phyloP scores from a whole-genome alignment of 345 rosid genomes.

The Lepidium aucheri region DNA sequence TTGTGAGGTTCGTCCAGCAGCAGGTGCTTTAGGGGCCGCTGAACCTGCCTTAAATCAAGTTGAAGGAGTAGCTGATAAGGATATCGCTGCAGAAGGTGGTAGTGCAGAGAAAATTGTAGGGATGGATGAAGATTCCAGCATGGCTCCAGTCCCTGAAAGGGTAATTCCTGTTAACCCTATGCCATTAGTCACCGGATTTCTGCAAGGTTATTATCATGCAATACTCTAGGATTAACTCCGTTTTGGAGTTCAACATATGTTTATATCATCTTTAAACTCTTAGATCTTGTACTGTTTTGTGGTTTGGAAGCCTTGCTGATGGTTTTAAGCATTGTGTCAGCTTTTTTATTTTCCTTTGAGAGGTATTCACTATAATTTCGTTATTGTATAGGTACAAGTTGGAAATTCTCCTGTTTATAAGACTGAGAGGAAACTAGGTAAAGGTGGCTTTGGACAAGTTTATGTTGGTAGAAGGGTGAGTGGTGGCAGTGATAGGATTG shows the following conservation, averaged over 20 bases:
- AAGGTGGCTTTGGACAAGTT: slow-evolving; percentile 99
- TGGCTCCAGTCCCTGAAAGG: slow-evolving; percentile 85
- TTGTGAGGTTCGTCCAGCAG: slow-evolving; percentile 54
- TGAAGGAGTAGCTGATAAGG: slow-evolving; percentile 76
- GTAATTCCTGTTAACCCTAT: slow-evolving; percentile 32
- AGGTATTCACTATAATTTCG: neutral
- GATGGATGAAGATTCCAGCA: slow-evolving; percentile 73
- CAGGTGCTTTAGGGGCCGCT: slow-evolving; percentile 52
- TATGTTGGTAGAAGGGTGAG: slow-evolving; percentile 81
- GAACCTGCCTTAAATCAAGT: slow-evolving; percentile 60
- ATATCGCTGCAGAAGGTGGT: slow-evolving; percentile 72
- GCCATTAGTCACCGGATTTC: neutral
- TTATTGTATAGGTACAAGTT: slow-evolving; percentile 66
- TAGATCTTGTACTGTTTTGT: neutral
- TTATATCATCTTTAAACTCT: neutral
- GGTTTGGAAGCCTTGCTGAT: neutral
- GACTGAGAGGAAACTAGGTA: slow-evolving; percentile 82
- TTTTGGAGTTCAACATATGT: neutral
- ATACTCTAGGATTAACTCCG: neutral
- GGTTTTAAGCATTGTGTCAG: neutral
- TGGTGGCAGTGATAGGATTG: slow-evolving; percentile 61
- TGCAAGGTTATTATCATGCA: neutral
- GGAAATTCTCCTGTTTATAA: slow-evolving; percentile 81
- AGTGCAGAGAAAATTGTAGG: slow-evolving; percentile 66
- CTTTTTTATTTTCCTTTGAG: slow-evolving; percentile 1